Evolutionary conservation across 2,329 filamentous ascomycete genomes (phyloP).

Genomic region (Microascus cirrosus): DNA sequence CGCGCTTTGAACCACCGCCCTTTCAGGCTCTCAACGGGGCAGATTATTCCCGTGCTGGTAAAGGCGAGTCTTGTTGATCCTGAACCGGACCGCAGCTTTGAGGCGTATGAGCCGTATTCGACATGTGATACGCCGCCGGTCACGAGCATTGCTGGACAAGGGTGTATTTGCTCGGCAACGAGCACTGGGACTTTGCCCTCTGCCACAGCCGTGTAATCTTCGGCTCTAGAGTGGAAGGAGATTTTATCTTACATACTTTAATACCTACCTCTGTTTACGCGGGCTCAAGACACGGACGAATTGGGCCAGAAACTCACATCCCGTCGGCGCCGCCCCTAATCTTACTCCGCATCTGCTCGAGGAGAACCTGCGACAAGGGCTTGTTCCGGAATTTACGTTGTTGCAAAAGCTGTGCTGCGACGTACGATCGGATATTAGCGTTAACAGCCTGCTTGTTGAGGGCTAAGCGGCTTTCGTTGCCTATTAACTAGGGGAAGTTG

Average conservation of each 20-base stretch:
- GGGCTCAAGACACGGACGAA: too few species aligned
- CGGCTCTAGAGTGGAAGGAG: too few species aligned
- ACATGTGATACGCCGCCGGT: constrained; percentile 33
- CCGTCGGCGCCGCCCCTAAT: constrained; percentile 11
- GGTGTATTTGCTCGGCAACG: constrained; percentile 27
- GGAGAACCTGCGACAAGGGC: constrained; percentile 6
- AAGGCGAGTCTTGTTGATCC: constrained; percentile 35
- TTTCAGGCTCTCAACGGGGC: constrained; percentile 54
- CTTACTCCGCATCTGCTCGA: constrained; percentile 4
- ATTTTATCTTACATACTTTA: too few species aligned
- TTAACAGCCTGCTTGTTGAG: constrained; percentile 9
- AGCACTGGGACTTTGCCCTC: neutral
- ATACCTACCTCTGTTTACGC: too few species aligned
- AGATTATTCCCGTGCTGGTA: constrained; percentile 57
- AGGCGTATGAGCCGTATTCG: constrained; percentile 24
- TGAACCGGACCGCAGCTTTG: constrained; percentile 18
- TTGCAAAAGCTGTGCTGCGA: constrained; percentile 8
- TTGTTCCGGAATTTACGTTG: constrained; percentile 10
- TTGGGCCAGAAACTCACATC: too few species aligned
- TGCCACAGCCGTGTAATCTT: neutral
- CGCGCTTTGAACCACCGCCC: constrained; percentile 46
- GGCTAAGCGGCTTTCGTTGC: constrained; percentile 8
- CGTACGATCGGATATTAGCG: constrained; percentile 9
- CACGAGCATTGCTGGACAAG: constrained; percentile 26
- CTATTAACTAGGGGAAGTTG: constrained; percentile 6